A percentile compares a stretch with the other conserved stretches of the same genome.
These are phyloP conservation scores for Pseudomonodictys pantanalensis DNA, from an alignment of 495 filamentous ascomycete species.

Conservation along the genomic window DNA sequence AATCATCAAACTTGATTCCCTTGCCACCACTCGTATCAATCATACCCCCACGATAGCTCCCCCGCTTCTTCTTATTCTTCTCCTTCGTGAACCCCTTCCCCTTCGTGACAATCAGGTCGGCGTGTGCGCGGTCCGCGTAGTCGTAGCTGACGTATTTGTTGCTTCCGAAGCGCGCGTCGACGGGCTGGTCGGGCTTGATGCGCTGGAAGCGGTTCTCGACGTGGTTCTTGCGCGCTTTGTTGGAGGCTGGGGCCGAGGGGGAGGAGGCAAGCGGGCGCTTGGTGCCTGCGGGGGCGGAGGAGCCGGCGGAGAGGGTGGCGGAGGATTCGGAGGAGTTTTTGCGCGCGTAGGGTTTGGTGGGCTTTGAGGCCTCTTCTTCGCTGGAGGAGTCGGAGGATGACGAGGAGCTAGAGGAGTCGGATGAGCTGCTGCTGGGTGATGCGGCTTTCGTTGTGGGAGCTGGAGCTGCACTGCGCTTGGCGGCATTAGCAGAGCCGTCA, in stretches of 20 bases:
- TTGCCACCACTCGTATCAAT: slow-evolving; percentile 52
- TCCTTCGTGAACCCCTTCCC: slow-evolving; percentile 99
- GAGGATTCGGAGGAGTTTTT: slow-evolving; percentile 37
- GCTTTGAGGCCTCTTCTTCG: background rate
- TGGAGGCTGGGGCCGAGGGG: slow-evolving; percentile 6
- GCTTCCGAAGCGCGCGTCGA: slow-evolving; percentile 59
- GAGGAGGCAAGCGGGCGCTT: slow-evolving; percentile 42
- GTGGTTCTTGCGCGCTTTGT: slow-evolving; percentile 4
- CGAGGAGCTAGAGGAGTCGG: background rate
- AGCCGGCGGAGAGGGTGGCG: slow-evolving; percentile 29
- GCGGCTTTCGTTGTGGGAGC: slow-evolving; percentile 12
- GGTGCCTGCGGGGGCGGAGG: slow-evolving; percentile 14
- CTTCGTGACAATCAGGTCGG: slow-evolving; percentile 83
- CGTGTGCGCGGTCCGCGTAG: slow-evolving; percentile 82
- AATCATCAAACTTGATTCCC: slow-evolving; percentile 87
- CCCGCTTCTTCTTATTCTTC: slow-evolving; percentile 97
- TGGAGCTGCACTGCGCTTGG: slow-evolving; percentile 17
- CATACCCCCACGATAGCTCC: slow-evolving; percentile 42
- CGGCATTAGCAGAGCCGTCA: slow-evolving; percentile 11
- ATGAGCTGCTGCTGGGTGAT: background rate
- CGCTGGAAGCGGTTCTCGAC: slow-evolving; percentile 47
- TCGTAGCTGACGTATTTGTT: slow-evolving; percentile 80
- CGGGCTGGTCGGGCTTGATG: slow-evolving; percentile 54
- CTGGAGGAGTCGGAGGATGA: background rate
- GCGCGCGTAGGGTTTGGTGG: background rate